Evolutionary conservation across 1,284 basidiomycete genomes (phyloP).

Genomic region (Ceratobasidium theobromae): DNA sequence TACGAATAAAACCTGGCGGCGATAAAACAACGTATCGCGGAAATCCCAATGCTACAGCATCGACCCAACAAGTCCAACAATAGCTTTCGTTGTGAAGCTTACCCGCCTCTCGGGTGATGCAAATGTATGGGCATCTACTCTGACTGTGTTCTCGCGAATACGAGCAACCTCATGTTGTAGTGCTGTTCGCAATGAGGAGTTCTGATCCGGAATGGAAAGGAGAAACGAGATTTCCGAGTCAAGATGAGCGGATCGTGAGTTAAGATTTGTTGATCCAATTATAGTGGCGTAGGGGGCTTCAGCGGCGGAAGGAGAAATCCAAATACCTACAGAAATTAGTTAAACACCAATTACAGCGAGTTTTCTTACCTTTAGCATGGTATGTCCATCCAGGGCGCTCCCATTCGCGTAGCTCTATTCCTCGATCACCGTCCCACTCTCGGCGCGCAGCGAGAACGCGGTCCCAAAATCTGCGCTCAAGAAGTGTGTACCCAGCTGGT

Average conservation of each 20-base stretch:
- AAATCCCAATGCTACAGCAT: conserved; percentile 57
- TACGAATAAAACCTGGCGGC: too few relatives aligned
- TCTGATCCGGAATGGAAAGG: conserved; percentile 57
- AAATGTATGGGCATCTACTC: conserved; percentile 51
- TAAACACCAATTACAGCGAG: not conserved
- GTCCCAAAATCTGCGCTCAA: conserved; percentile 82
- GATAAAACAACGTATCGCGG: too few relatives aligned
- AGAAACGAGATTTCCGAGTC: conserved; percentile 94
- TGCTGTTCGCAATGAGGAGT: conserved; percentile 49
- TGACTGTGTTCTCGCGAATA: conserved; percentile 46
- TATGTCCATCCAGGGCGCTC: conserved; percentile 93
- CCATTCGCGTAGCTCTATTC: conserved; percentile 85
- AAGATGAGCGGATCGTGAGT: conserved; percentile 84
- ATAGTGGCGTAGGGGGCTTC: conserved; percentile 56
- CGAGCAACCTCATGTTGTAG: conserved; percentile 49
- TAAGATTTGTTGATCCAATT: conserved; percentile 95
- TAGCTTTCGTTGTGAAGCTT: conserved; percentile 63
- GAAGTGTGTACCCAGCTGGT: conserved; percentile 90
- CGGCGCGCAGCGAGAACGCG: conserved; percentile 58
- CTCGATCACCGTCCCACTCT: conserved; percentile 51
- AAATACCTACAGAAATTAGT: conserved; percentile 62
- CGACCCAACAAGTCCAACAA: conserved; percentile 59
- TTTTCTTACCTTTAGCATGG: conserved; percentile 84
- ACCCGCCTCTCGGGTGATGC: conserved; percentile 59
- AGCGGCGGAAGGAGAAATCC: conserved; percentile 65